Base-by-base conservation (phyloP, 176 grass and related monocot species). In the Oryza coarctata region DNA sequence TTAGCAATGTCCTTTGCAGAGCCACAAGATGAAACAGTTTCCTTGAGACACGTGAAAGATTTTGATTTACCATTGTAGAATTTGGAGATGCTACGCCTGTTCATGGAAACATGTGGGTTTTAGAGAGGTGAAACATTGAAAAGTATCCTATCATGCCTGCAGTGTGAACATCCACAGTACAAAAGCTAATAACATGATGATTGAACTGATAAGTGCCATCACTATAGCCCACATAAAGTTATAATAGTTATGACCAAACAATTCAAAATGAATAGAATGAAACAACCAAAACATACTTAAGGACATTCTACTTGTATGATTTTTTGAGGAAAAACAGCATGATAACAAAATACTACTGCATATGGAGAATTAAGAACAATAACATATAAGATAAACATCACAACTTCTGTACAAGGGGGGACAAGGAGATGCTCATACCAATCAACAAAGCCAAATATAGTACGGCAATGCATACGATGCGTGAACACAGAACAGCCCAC, bases 31-130 rank as follows among this genome's bases (percentile, higher is more conserved):
- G 83, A 71, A 41, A 92, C 26, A 29, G 84, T 84, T 81, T 80
- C 80, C 67, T 44, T 70, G 12, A 96, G 90, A 83, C 78, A 90
- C 7, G 73, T 38, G 47, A 92, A 96, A 50, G 93, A 96, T 85
- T 96, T 96, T 20, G 93, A 96, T 87, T 88, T 96, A 31, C 93
- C 88, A 68, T 61, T 83, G 72, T 90, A 93, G 80, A 93, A 96
- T 78, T 83, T 86, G 7, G 93, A 96, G 72, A 96, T 89, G 75
- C 90, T 65, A 70, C 68, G 88, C 73, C 93, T 96, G 75, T 28
- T 9, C 50, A 80, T 36, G 18, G 36, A 75, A 83, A 76, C 17
- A 41, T 49, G 3, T 66, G 5, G 1, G 65, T 30, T 35, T 73
- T 33, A 60, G 5, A 45, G 62, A 43, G 50, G 10, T 17, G 18